Base-by-base conservation (phyloP, 2,329 filamentous ascomycete species). In the Madurella mycetomatis region DNA sequence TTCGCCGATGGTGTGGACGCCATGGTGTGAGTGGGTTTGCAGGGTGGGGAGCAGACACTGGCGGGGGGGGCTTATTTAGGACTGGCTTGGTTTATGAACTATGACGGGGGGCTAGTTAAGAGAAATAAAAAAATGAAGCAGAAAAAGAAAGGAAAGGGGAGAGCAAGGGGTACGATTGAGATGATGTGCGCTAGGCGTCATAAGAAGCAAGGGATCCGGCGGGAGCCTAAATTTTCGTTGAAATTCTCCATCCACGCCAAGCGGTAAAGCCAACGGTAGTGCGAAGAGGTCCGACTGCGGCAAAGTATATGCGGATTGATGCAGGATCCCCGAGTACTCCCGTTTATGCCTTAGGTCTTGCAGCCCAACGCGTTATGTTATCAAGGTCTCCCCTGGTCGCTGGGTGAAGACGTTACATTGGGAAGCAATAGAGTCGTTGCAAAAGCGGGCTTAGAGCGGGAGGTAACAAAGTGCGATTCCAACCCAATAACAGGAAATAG, bases 1-100 rank as follows among this genome's bases (percentile, higher is more conserved):
- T 72, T 70, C 41, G 53, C 44, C 15, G 60, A 57, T 13, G 69
- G 67, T 2, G 63, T 68, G 50, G 43, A 58, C 12, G 55, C 47
- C 18, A 57, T 62, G 31, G 41, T 61, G n/a, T 53, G 25, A 54
- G 30, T 15, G 25, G 8, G 19, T 1, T 16, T 3, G 37, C 25
- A 42, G 42, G 25, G 37, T 25, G 25, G 25, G 25, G 25, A 25
- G 25, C n/a, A n/a, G n/a, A n/a, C n/a, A 25, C 25, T 25, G 47
- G 41, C 39, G 18, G 44, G 25, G 13, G 45, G 17, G 17, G 39
- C 4, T 17, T 16, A 19, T 13, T n/a, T 31, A 40, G 46, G 34
- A 11, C 9, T 11, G 34, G 34, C 11, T 4, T 37, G 34, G 25
- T 25, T 25, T 25, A 7, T 25, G 7, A 25, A 25, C 25, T 25